phyloP scores from a whole-genome alignment of 768 basidiomycete genomes.

The Russula sp. region DNA sequence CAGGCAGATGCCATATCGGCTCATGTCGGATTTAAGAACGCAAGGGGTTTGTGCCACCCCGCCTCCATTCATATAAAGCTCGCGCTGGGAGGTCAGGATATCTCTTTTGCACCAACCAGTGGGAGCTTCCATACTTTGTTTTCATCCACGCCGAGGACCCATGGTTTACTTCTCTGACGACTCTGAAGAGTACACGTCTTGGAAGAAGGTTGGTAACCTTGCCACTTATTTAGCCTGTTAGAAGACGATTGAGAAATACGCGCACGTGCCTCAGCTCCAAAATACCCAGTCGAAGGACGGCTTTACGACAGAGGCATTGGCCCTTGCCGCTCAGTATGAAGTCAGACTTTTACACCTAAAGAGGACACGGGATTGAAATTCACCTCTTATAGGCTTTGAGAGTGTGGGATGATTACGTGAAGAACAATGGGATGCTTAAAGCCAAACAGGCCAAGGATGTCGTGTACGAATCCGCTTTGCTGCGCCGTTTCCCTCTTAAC shows the following conservation, averaged over 20 bases:
- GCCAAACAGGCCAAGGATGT: slow-evolving; percentile 9
- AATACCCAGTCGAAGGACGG: slow-evolving; percentile 2
- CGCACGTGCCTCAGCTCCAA: slow-evolving; percentile 7
- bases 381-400: slow-evolving; percentile 5
- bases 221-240: neutral
- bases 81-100: neutral
- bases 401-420: slow-evolving; percentile 16
- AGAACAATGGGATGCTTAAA: neutral
- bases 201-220: slow-evolving; percentile 12
- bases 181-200: slow-evolving; percentile 18
- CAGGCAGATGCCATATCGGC: neutral
- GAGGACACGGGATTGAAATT: neutral
- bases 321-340: slow-evolving; percentile 19
- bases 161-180: slow-evolving; percentile 20
- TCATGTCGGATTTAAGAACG: neutral
- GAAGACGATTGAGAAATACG: neutral
- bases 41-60: neutral
- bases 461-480: slow-evolving; percentile 2
- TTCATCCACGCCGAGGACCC: neutral
- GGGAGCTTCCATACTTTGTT: neutral
- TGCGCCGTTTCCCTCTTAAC: neutral
- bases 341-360: slow-evolving; percentile 1
- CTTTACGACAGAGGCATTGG: slow-evolving; percentile 15
- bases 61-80: slow-evolving; percentile 6
- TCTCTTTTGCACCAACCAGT: neutral